Conservation (phyloP, 768 basidiomycete species). For the Russula griseocarnosa region DNA sequence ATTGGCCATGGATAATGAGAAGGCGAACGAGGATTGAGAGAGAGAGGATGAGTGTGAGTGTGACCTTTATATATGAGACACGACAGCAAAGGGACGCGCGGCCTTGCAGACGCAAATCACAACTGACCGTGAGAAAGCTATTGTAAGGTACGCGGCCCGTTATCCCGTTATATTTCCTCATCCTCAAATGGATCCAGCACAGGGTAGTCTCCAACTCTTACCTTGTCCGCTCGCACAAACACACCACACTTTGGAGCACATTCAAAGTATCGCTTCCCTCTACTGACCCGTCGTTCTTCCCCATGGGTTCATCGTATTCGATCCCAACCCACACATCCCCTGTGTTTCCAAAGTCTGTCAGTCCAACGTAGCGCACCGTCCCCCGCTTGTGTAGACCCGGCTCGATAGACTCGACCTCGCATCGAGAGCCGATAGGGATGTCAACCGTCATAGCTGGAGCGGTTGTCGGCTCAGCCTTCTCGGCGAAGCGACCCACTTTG, state of each 20-base stretch:
- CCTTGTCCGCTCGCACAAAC: slow-evolving; percentile 81
- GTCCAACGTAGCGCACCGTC: slow-evolving; percentile 79
- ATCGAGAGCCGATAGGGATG: slow-evolving; percentile 69
- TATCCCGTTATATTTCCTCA: slow-evolving; percentile 60
- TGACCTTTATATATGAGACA: slow-evolving; percentile 18
- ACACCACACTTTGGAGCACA: slow-evolving; percentile 75
- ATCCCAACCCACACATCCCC: slow-evolving; percentile 81
- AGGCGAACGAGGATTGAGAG: background rate
- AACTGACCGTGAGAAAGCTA: slow-evolving; percentile 24
- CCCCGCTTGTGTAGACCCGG: slow-evolving; percentile 74
- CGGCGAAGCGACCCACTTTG: slow-evolving; percentile 86
- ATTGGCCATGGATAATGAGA: slow-evolving; percentile 53
- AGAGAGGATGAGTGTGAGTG: background rate
- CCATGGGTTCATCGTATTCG: slow-evolving; percentile 92
- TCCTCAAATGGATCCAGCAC: slow-evolving; percentile 74
- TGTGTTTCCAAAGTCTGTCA: slow-evolving; percentile 66
- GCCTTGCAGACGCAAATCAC: slow-evolving; percentile 1
- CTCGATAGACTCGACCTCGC: slow-evolving; percentile 73
- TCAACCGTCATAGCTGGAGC: slow-evolving; percentile 37
- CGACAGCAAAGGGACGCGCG: slow-evolving; percentile 26
- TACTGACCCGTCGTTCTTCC: slow-evolving; percentile 94
- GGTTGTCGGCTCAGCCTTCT: slow-evolving; percentile 39
- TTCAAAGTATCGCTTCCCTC: slow-evolving; percentile 79
- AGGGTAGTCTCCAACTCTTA: slow-evolving; percentile 82
- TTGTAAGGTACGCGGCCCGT: background rate